Evolutionary conservation across 371 early-diverging fungal genomes (phyloP), one percentile per base, ranked within the genome.

Genomic region (Syncephalastrum contaminatum): DNA sequence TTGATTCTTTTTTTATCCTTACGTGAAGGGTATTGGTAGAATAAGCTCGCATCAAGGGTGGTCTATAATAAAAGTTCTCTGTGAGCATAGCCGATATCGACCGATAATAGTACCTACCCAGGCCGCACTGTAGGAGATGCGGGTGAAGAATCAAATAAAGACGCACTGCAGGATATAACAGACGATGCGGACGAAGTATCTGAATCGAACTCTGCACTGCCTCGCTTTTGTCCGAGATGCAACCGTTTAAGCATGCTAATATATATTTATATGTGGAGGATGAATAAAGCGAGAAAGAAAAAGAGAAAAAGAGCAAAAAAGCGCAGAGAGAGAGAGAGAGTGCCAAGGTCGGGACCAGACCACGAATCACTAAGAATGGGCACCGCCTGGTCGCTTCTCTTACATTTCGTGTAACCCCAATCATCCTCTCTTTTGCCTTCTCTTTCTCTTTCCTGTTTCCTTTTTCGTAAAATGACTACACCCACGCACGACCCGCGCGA

Each of bases 401-500:
- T 44, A 5, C 16, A 44, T 44, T 22, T 19, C 15, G n/a, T 48
- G 49, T n/a, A n/a, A 48, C 16, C 3, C 10, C 20, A n/a, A 48
- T 16, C 20, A 25, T 48, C n/a, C 48, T 25, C 19, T 6, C 21
- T 8, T 39, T 48, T 47, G 20, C 22, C 27, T 42, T 46, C 44
- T 45, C 22, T 14, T n/a, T 36, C 18, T 41, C 43, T 19, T 13
- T 39, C 19, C 42, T 27, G 1, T 4, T 19, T 53, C 16, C 14
- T 49, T 49, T 22, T 22, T 49, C n/a, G 14, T 16, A 43, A 15
- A 50, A 62, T 54, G 55, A 44, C 21, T 14, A 22, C 24, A 46
- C 64, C 70, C 51, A 73, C 73, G 4, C 48, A 65, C 48, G 68
- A 70, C 42, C 21, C 58, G 10, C 19, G 18, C 14, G 75, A 74